These are phyloP conservation scores for Aureobasidium mangrovei DNA, from an alignment of 2,329 filamentous ascomycete genomes.

Conservation along the genomic window DNA sequence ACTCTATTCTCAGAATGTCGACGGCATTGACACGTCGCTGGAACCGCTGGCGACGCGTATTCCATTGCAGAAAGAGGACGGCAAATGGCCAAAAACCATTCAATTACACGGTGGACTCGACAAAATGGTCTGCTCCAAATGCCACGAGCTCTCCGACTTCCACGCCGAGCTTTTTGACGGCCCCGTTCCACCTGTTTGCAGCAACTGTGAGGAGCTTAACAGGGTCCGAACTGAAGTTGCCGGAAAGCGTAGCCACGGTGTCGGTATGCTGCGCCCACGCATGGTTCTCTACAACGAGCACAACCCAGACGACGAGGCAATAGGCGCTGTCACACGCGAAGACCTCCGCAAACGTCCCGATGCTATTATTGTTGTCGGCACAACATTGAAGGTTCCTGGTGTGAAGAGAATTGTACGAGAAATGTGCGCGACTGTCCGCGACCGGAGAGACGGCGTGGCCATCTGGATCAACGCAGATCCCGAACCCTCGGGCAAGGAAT, in stretches of 20 bases:
- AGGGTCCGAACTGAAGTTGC: conserved; percentile 63
- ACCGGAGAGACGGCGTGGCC: conserved; percentile 65
- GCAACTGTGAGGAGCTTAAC: conserved; percentile 65
- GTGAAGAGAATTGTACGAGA: conserved; percentile 84
- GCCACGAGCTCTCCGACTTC: conserved; percentile 66
- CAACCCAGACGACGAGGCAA: conserved; percentile 93
- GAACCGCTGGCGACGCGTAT: conserved; percentile 70
- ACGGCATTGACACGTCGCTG: conserved; percentile 83
- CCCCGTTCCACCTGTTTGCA: conserved; percentile 72
- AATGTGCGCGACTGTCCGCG: conserved; percentile 78
- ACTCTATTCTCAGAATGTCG: conserved; percentile 94
- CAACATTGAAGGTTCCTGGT: conserved; percentile 89
- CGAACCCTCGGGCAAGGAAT: conserved; percentile 70
- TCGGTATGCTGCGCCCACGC: conserved; percentile 78
- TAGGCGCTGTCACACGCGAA: conserved; percentile 78
- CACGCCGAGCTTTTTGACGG: conserved; percentile 73
- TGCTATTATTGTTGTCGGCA: conserved; percentile 89
- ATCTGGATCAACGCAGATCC: conserved; percentile 92
- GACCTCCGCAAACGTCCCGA: conserved; percentile 82
- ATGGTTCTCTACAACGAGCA: conserved; percentile 98
- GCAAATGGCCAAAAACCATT: conserved; percentile 86
- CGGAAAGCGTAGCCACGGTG: conserved; percentile 85
- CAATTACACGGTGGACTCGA: conserved; percentile 89
- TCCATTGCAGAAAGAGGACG: conserved; percentile 58
- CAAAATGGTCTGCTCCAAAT: conserved; percentile 97